A percentile compares a stretch with the other conserved stretches of the same genome.
These are phyloP conservation scores for Kodamaea neixiangensis DNA, from an alignment of 805 yeast genomes.

Conservation along the genomic window DNA sequence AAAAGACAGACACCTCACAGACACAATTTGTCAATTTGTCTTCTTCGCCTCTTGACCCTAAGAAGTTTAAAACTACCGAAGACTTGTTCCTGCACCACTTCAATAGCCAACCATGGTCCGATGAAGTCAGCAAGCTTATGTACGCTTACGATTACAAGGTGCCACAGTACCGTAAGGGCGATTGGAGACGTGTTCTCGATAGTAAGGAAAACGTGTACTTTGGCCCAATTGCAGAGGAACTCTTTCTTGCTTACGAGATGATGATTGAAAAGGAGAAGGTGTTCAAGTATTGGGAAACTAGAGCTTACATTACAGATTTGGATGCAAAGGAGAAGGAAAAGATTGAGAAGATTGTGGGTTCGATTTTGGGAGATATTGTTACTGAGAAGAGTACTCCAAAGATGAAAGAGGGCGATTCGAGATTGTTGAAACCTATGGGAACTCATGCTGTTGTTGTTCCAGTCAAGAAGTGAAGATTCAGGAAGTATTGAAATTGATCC, in stretches of 20 bases:
- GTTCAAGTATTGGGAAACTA: slow-evolving; percentile 53
- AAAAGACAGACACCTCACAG: neutral
- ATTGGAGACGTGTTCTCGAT: slow-evolving; percentile 46
- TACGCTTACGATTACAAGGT: slow-evolving; percentile 44
- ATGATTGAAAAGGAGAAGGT: slow-evolving; percentile 34
- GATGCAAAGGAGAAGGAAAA: slow-evolving; percentile 34
- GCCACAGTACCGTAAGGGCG: slow-evolving; percentile 56
- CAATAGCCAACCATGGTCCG: slow-evolving; percentile 38
- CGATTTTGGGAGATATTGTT: slow-evolving; percentile 20
- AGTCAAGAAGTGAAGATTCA: slow-evolving; percentile 5
- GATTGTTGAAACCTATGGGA: slow-evolving; percentile 15
- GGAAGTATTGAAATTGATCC: too few species aligned
- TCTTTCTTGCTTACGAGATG: slow-evolving; percentile 28
- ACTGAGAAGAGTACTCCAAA: slow-evolving; percentile 2
- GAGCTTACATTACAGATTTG: slow-evolving; percentile 54
- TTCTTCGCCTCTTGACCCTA: slow-evolving; percentile 6
- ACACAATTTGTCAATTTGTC: slow-evolving; percentile 8
- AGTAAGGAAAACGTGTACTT: slow-evolving; percentile 31
- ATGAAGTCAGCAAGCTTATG: slow-evolving; percentile 31
- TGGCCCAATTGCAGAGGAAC: slow-evolving; percentile 33
- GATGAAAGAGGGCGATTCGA: slow-evolving; percentile 5
- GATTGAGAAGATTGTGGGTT: slow-evolving; percentile 32
- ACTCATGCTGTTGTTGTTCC: slow-evolving; percentile 15
- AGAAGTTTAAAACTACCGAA: slow-evolving; percentile 5
- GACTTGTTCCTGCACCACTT: slow-evolving; percentile 19